phyloP scores from a whole-genome alignment of 805 yeast genomes.

The Suhomyces emberorum region DNA sequence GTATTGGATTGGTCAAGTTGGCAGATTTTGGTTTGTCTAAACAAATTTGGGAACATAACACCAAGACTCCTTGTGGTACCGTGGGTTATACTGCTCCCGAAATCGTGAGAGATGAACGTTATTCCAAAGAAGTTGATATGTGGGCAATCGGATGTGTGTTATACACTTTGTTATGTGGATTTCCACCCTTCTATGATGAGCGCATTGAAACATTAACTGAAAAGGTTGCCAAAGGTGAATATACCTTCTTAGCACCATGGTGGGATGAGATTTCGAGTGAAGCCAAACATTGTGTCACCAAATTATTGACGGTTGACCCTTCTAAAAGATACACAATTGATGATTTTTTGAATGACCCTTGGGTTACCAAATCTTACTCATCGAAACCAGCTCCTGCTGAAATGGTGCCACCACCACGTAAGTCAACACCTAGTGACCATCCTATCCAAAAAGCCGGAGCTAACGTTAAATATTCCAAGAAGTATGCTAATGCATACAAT shows the following conservation, averaged over 20 bases:
- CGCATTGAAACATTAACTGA: constrained; percentile 68
- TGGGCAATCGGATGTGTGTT: constrained; percentile 98
- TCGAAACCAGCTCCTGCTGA: neutral
- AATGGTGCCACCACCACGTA: constrained; percentile 3
- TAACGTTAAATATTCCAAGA: constrained; percentile 20
- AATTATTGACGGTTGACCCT: constrained; percentile 70
- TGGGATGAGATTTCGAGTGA: constrained; percentile 77
- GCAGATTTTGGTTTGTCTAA: constrained; percentile 97
- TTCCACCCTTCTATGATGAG: constrained; percentile 95
- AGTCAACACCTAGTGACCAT: constrained; percentile 18
- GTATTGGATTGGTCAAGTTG: constrained; percentile 81
- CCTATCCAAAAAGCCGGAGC: constrained; percentile 24
- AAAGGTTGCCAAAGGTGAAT: constrained; percentile 78
- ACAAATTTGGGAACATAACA: constrained; percentile 80
- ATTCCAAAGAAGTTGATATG: constrained; percentile 94
- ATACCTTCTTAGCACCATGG: constrained; percentile 76
- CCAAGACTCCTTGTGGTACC: constrained; percentile 98
- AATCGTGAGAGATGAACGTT: constrained; percentile 88
- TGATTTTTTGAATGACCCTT: constrained; percentile 70
- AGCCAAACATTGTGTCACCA: constrained; percentile 69
- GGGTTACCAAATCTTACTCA: constrained; percentile 44
- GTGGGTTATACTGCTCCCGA: constrained; percentile 99
- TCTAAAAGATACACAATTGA: constrained; percentile 64
- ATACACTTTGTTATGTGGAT: constrained; percentile 91
- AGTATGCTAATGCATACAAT: constrained; percentile 15